Conservation (phyloP, 148 eudicot species). For the Polygonum maritimum region DNA sequence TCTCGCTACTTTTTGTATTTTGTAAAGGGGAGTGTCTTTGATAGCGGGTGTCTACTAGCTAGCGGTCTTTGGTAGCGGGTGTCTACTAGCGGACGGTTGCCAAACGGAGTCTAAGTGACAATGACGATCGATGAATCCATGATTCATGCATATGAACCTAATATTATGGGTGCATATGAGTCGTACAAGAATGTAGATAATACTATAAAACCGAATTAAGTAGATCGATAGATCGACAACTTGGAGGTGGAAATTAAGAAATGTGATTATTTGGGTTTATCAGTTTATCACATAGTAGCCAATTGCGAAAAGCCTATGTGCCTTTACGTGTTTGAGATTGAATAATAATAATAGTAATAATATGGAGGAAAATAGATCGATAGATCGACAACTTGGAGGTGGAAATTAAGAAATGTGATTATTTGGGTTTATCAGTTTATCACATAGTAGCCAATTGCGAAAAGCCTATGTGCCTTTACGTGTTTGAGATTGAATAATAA, state of each 20-base stretch:
- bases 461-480: neutral
- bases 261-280: neutral
- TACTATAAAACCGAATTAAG: neutral
- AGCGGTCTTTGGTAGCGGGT: no score
- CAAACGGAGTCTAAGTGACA: neutral
- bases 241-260: neutral
- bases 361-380: neutral
- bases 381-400: neutral
- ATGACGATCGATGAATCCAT: neutral
- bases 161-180: neutral
- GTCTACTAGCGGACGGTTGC: no score
- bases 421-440: neutral
- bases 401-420: neutral
- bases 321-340: neutral
- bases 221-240: neutral
- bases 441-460: neutral
- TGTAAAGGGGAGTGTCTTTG: no score
- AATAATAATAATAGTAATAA: neutral
- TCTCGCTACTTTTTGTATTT: no score
- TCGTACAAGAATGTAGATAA: neutral
- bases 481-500: neutral
- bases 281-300: neutral
- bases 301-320: neutral
- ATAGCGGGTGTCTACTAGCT: no score
- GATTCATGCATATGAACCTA: neutral